These are phyloP conservation scores for Kodamaea sp. DNA, from an alignment of 1,139 yeast species.

Conservation along the genomic window DNA sequence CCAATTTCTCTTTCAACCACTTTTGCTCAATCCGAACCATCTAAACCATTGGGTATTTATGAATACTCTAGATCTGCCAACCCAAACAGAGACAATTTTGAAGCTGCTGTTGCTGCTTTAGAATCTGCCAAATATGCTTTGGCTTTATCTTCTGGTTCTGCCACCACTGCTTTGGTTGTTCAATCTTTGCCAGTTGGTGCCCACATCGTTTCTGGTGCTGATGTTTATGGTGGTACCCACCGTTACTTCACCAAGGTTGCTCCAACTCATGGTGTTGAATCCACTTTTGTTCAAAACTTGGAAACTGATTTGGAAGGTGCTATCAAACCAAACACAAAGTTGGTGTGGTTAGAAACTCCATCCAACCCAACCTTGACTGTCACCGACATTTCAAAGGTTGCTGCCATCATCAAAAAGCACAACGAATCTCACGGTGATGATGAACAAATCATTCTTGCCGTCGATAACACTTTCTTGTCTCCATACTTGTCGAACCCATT, in stretches of 20 bases:
- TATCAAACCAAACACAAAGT: constrained; percentile 58
- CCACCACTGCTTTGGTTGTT: constrained; percentile 75
- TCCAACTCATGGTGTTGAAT: constrained; percentile 69
- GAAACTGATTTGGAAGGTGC: constrained; percentile 54
- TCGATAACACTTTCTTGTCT: constrained; percentile 91
- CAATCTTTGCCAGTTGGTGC: constrained; percentile 72
- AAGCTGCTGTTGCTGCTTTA: constrained; percentile 73
- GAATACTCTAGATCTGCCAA: constrained; percentile 87
- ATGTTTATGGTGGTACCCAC: constrained; percentile 92
- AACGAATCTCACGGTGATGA: constrained; percentile 45
- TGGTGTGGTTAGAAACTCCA: constrained; percentile 90
- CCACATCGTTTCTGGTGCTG: constrained; percentile 79
- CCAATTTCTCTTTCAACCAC: constrained; percentile 85
- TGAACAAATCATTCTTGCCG: constrained; percentile 54
- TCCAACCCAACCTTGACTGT: constrained; percentile 81
- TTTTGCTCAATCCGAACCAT: constrained; percentile 76
- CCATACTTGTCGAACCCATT: constrained; percentile 90
- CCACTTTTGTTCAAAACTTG: constrained; percentile 65
- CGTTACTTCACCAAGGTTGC: constrained; percentile 88
- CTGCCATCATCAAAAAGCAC: constrained; percentile 46
- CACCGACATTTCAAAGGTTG: constrained; percentile 66
- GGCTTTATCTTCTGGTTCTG: constrained; percentile 84
- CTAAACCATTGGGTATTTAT: constrained; percentile 71
- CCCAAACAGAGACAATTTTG: constrained; percentile 85
- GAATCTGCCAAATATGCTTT: constrained; percentile 76